Percentiles rank a stretch among this genome's conserved stretches.
phyloP scores from a whole-genome alignment of 768 basidiomycete genomes.

The Gymnopilus junonius region DNA sequence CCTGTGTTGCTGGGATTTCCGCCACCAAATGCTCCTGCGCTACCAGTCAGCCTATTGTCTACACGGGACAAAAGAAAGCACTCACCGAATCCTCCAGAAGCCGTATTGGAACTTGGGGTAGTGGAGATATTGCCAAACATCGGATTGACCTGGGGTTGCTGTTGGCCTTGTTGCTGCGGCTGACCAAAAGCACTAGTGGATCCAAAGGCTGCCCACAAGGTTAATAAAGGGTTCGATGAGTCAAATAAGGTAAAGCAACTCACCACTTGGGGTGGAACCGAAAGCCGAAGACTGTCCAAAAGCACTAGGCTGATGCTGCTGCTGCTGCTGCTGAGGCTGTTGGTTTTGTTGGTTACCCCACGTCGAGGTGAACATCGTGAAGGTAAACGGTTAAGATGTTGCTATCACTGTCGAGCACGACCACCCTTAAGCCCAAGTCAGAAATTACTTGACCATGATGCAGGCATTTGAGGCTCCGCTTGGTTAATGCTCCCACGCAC shows the following conservation, averaged over 20 bases:
- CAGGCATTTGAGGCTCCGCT: constrained; percentile 42
- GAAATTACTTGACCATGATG: constrained; percentile 18
- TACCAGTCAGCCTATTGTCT: constrained; percentile 20
- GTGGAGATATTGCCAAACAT: constrained; percentile 75
- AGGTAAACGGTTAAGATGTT: constrained; percentile 15
- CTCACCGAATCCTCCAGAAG: constrained; percentile 49
- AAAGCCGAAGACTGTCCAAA: constrained; percentile 64
- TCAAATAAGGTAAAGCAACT: constrained; percentile 39
- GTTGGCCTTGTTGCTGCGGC: constrained; percentile 47
- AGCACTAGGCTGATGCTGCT: constrained; percentile 59
- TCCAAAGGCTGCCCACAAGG: constrained; percentile 51
- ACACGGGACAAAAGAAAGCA: constrained; percentile 22
- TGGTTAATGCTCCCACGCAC: constrained; percentile 21
- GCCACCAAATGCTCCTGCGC: constrained; percentile 49
- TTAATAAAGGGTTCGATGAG: constrained; percentile 29
- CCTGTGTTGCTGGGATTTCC: constrained; percentile 41
- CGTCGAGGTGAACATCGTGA: constrained; percentile 71
- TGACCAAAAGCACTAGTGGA: constrained; percentile 64
- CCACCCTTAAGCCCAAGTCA: constrained; percentile 19
- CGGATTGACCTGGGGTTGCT: constrained; percentile 68
- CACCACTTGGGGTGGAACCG: constrained; percentile 32
- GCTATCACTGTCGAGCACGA: constrained; percentile 25
- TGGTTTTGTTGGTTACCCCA: constrained; percentile 65
- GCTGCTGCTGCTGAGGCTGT: constrained; percentile 51
- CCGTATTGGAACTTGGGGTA: constrained; percentile 34